Evolutionary conservation across 768 basidiomycete species (phyloP), one percentile per base, ranked within the genome.

Genomic region (Chalciporus piperatus): DNA sequence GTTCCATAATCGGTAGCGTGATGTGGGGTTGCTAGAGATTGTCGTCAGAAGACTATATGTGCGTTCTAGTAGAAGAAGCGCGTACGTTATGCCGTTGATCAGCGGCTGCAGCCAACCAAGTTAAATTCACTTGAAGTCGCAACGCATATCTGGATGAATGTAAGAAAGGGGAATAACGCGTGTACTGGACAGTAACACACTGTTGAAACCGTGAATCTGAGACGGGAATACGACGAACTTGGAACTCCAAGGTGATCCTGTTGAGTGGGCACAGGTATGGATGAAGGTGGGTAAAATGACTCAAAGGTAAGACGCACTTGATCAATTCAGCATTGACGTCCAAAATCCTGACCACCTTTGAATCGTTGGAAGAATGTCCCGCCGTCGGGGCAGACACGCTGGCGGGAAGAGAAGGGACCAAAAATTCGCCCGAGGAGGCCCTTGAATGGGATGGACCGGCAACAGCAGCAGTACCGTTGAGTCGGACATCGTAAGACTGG

Each of bases 271-370:
- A 51, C 45, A 51, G 35, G 45, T 16, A 27, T 9, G 50, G 22
- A 38, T 58, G 20, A 55, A 40, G 27, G 38, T 43, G 28, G 13
- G n/a, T 3, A 47, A 44, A 47, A 46, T 14, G 19, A 37, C 44
- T 39, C 10, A 35, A 22, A n/a, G 41, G 40, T 27, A 54, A 13
- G 20, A 56, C 78, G 33, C 49, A 90, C 89, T 78, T 84, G 51
- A 90, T 67, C 37, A 91, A 69, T 54, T 89, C 87, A 1, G 75
- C 68, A 56, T 90, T 90, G 30, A 90, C 70, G 50, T 87, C 83
- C 39, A 91, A 66, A 40, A 90, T 76, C 10, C 77, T 69, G 33
- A 75, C 71, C 33, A 83, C 83, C 68, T 85, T 89, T 48, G 57
- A 48, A 48, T 57, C 56, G 32, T 58, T 44, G 23, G 58, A 25